Percentiles rank a stretch among this genome's conserved stretches.
Evolutionary conservation across 2,329 filamentous ascomycete genomes (phyloP).

Genomic region (Calonectria leucothoes): DNA sequence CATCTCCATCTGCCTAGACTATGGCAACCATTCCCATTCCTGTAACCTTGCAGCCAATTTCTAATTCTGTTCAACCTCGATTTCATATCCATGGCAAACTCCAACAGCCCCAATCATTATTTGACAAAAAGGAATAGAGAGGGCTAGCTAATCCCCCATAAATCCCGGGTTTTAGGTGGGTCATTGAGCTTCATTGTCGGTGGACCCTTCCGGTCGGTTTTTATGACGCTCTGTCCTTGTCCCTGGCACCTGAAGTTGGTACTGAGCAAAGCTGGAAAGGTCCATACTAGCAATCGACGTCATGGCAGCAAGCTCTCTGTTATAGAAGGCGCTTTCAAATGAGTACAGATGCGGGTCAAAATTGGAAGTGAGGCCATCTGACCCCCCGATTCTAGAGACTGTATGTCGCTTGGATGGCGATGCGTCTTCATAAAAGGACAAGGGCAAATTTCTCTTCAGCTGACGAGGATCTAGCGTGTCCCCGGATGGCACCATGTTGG

Average conservation of each 20-base stretch:
- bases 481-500: too few relatives aligned
- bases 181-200: not conserved
- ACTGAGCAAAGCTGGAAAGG: not conserved
- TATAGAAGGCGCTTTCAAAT: not conserved
- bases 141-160: not conserved
- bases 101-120: not conserved
- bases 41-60: fast-evolving
- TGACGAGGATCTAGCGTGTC: not conserved
- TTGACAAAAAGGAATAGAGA: not conserved
- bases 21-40: too few relatives aligned
- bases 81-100: not conserved
- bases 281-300: not conserved
- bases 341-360: not conserved
- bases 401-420: not conserved
- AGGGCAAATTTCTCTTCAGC: not conserved
- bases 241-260: not conserved
- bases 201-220: not conserved
- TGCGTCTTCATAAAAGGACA: not conserved
- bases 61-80: not conserved
- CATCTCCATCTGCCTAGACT: too few relatives aligned
- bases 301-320: not conserved
- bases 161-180: not conserved
- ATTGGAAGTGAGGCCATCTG: fast-evolving
- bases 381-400: not conserved
- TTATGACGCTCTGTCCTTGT: not conserved